A percentile compares a stretch with the other conserved stretches of the same genome.
Evolutionary conservation across 805 yeast genomes (phyloP).

Genomic region (Wickerhamiella azymoides): DNA sequence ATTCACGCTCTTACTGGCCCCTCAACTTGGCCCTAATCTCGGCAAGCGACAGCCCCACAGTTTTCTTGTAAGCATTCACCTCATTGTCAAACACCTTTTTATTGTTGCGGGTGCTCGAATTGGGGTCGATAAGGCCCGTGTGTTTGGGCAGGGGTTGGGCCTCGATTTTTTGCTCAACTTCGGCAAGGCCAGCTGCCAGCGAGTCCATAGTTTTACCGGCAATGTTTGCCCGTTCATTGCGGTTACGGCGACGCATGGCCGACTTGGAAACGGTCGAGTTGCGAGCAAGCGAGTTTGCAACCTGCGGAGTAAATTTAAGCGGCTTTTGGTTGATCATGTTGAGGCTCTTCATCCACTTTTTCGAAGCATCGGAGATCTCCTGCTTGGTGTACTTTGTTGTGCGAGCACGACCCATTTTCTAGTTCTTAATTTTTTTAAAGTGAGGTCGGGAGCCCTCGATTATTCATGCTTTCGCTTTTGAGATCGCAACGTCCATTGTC

Average conservation of each 20-base stretch:
- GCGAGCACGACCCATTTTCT: slow-evolving; percentile 7
- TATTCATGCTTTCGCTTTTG: slow-evolving; percentile 2
- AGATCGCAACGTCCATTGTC: background rate
- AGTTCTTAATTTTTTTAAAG: background rate
- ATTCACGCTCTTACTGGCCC: background rate
- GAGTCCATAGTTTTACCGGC: slow-evolving; percentile 18
- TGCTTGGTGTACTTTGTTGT: slow-evolving; percentile 15
- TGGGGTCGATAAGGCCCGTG: slow-evolving; percentile 10
- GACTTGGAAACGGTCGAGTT: slow-evolving; percentile 16
- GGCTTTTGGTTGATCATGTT: slow-evolving; percentile 13
- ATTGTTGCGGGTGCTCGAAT: slow-evolving; percentile 6
- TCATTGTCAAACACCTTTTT: slow-evolving; percentile 5
- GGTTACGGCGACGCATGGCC: slow-evolving; percentile 15
- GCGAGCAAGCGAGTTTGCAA: slow-evolving; percentile 15
- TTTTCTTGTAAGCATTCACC: slow-evolving; percentile 1
- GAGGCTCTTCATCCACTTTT: slow-evolving; percentile 18
- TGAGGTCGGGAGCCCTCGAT: background rate
- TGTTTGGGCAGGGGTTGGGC: slow-evolving; percentile 5
- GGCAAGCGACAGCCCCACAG: slow-evolving; percentile 5
- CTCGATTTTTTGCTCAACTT: slow-evolving; percentile 8
- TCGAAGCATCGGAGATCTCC: slow-evolving; percentile 18
- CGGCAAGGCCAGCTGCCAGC: slow-evolving; percentile 14
- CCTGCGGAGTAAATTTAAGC: slow-evolving; percentile 10
- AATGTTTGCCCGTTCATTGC: slow-evolving; percentile 14
- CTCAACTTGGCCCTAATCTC: slow-evolving; percentile 4